Evolutionary conservation across 2,329 filamentous ascomycete genomes (phyloP).

Genomic region (Hypomyces perniciosus): DNA sequence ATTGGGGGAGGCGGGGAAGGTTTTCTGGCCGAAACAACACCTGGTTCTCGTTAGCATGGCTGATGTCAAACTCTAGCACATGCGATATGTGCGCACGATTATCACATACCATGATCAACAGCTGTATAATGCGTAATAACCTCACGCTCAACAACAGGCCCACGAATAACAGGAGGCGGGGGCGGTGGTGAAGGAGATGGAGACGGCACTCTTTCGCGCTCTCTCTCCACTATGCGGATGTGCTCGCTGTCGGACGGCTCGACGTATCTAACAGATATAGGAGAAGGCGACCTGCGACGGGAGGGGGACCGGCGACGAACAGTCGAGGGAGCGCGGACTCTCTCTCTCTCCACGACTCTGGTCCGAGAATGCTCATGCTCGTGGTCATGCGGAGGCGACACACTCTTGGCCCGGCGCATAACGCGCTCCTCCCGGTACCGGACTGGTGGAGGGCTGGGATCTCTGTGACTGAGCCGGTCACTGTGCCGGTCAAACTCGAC

Average conservation of each 20-base stretch:
- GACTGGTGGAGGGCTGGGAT: constrained; percentile 34
- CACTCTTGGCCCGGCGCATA: constrained; percentile 38
- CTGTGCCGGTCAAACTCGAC: constrained; percentile 48
- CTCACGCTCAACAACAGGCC: constrained; percentile 78
- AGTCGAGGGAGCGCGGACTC: constrained; percentile 34
- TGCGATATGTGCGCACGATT: background rate
- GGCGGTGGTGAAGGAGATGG: constrained; percentile 51
- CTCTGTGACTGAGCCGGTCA: constrained; percentile 25
- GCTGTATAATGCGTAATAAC: constrained; percentile 84
- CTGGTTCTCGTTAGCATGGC: constrained; percentile 26
- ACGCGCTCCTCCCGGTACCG: constrained; percentile 39
- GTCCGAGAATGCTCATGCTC: constrained; percentile 31
- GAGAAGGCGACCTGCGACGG: constrained; percentile 32
- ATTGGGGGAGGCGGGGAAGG: constrained; percentile 46
- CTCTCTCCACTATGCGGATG: constrained; percentile 46
- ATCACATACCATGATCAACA: constrained; percentile 70
- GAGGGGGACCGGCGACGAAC: constrained; percentile 22
- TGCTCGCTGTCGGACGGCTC: constrained; percentile 36
- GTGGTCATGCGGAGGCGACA: constrained; percentile 31
- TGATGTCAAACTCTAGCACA: background rate
- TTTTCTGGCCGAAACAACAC: constrained; percentile 37
- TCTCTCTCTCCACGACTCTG: constrained; percentile 35
- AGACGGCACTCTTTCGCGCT: constrained; percentile 36
- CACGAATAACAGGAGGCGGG: constrained; percentile 61
- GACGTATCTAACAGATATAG: constrained; percentile 35